A percentile compares a stretch with the other conserved stretches of the same genome.
phyloP scores from a whole-genome alignment of 345 rosid species.

The Sisymbrium irio region DNA sequence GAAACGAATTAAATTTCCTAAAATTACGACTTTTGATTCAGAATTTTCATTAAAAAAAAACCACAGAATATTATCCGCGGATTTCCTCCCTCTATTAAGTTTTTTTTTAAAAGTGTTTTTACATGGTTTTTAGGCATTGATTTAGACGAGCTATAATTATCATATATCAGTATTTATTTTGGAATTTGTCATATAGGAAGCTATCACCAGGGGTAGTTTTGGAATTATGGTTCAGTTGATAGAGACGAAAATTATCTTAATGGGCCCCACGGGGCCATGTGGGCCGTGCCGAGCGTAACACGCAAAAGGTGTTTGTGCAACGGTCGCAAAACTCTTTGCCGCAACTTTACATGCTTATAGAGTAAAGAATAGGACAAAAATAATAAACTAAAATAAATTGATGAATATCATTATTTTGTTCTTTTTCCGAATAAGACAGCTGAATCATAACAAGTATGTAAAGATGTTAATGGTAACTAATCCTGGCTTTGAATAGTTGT shows the following conservation, averaged over 20 bases:
- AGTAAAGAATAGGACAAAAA: constrained; percentile 9
- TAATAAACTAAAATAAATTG: background rate
- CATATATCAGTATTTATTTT: no score
- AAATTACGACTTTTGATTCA: background rate
- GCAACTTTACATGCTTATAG: constrained; percentile 9
- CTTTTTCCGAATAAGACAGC: background rate
- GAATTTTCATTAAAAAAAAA: background rate
- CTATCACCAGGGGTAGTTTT: background rate
- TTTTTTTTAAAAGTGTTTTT: background rate
- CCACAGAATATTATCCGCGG: background rate
- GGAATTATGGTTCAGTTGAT: background rate
- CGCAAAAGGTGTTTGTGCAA: constrained; percentile 31
- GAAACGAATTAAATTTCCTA: background rate
- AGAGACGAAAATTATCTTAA: background rate
- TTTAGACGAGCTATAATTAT: background rate
- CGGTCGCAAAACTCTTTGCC: constrained; percentile 35
- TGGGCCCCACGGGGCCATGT: constrained; percentile 24
- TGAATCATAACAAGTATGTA: background rate
- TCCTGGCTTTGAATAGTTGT: background rate
- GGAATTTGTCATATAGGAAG: no score
- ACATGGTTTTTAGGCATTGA: background rate
- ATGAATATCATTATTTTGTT: background rate
- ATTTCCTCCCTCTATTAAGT: background rate
- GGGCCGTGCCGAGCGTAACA: constrained; percentile 37
- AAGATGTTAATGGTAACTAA: background rate